Conservation (phyloP, 2,329 filamentous ascomycete species). For the Colletotrichum cuscutae region DNA sequence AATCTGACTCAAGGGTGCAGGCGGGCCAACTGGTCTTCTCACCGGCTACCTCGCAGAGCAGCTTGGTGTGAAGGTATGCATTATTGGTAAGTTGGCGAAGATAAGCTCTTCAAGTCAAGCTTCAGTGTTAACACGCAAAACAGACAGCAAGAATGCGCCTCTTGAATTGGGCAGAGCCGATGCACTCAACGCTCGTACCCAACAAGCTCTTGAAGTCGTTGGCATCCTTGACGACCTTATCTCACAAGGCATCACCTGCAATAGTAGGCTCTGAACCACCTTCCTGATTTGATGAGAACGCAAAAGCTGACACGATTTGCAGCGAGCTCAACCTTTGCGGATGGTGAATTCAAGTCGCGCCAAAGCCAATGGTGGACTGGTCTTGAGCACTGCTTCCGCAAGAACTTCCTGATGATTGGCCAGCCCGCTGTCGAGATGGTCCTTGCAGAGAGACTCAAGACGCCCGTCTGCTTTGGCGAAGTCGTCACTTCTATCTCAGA, state of each 20-base stretch:
- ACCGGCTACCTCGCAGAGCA: conserved; percentile 54
- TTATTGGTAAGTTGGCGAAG: conserved; percentile 45
- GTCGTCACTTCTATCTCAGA: conserved; percentile 46
- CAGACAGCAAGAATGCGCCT: conserved; percentile 51
- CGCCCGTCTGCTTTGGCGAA: conserved; percentile 49
- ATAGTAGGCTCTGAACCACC: conserved; percentile 48
- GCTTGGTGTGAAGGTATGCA: conserved; percentile 51
- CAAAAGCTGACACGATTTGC: background rate
- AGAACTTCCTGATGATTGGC: conserved; percentile 62
- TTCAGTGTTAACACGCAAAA: background rate
- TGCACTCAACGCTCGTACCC: conserved; percentile 59
- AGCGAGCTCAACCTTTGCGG: conserved; percentile 59
- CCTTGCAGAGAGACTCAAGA: conserved; percentile 47
- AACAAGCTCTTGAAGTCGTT: conserved; percentile 58
- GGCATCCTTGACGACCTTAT: conserved; percentile 54
- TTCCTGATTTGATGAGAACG: background rate
- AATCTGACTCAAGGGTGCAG: conserved; percentile 36
- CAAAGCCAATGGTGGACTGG: conserved; percentile 60
- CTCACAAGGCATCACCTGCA: conserved; percentile 56
- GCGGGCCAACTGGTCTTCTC: conserved; percentile 58
- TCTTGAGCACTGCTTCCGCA: conserved; percentile 55
- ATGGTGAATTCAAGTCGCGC: conserved; percentile 57
- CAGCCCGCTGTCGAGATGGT: conserved; percentile 56
- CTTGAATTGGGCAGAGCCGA: conserved; percentile 57
- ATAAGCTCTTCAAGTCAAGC: background rate